Percentiles rank a stretch among this genome's conserved stretches.
These are phyloP conservation scores for Extremus antarcticus DNA, from an alignment of 495 filamentous ascomycete species.

Conservation along the genomic window DNA sequence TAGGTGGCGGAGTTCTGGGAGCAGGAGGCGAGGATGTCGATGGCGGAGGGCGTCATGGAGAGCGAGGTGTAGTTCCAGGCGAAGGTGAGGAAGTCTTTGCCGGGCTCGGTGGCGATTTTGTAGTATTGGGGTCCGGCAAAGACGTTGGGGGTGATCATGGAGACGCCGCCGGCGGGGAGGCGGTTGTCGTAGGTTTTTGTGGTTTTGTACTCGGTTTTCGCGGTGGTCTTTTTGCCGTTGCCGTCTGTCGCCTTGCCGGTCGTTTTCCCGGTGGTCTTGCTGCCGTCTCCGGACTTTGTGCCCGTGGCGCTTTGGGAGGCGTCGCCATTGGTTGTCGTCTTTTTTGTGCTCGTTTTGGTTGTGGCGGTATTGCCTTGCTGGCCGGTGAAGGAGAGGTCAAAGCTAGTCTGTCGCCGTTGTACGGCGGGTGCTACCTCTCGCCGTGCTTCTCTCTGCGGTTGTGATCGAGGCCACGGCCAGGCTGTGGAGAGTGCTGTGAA, in stretches of 20 bases:
- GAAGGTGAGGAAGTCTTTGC: constrained; percentile 61
- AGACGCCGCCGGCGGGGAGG: constrained; percentile 58
- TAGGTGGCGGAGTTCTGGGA: constrained; percentile 52
- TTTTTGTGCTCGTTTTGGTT: background rate
- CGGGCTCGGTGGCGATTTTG: constrained; percentile 54
- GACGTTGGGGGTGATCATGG: constrained; percentile 65
- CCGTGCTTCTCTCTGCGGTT: constrained; percentile 12
- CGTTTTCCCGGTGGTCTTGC: constrained; percentile 14
- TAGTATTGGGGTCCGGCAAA: constrained; percentile 58
- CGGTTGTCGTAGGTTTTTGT: constrained; percentile 47
- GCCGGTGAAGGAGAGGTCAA: background rate
- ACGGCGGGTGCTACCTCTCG: background rate
- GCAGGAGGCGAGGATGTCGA: constrained; percentile 78
- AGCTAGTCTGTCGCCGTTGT: background rate
- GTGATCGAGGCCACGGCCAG: constrained; percentile 18
- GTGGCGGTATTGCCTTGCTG: background rate
- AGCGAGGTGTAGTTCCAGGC: constrained; percentile 94
- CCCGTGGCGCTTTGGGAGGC: constrained; percentile 1
- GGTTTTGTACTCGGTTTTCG: constrained; percentile 12
- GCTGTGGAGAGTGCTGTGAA: constrained; percentile 26
- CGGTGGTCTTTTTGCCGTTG: constrained; percentile 2
- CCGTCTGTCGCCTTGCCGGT: constrained; percentile 3
- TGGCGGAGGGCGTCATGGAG: constrained; percentile 57
- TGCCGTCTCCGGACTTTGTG: constrained; percentile 2
- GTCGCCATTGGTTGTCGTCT: background rate